Base-by-base conservation (phyloP, 108 stramenopile species). In the Skeletonema grethae region DNA sequence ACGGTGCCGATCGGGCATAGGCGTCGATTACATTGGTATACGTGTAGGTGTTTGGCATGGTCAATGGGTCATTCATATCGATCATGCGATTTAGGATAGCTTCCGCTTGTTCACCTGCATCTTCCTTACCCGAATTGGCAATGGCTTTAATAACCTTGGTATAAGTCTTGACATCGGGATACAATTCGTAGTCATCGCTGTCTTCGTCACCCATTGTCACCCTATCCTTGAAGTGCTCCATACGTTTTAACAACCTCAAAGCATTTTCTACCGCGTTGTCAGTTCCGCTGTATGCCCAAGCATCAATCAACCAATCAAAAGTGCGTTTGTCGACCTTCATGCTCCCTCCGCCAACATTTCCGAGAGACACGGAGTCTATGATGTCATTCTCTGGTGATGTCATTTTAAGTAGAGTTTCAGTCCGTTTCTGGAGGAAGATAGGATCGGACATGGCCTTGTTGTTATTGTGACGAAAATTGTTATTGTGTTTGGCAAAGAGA, bases 121-220 rank as follows among this genome's bases (percentile, higher is more conserved):
- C 79, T 0, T 53, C 32, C 12, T 59, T 32, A 11, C 76, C 76
- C 10, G 89, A 87, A 8, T 78, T 81, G 41, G 85, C 63, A 45
- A 90, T 76, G 11, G 85, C 86, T 61, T 87, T 88, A 67, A 91
- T 88, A 0, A 84, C 85, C 63, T 88, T 88, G 24, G 87, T 91
- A 41, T 91, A 91, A 12, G 73, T 85, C 61, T 85, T 75, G n/a
- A 84, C 86, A 69, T 87, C 84, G 4, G 86, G 90, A 35, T 60
- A 61, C 5, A 88, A 43, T 29, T 61, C 61, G 41, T 24, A n/a
- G 12, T 61, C 15, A 15, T 46, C 29, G 13, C 31, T 10, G 6
- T 15, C 15, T 29, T 46, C 46, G 8, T 11, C 58, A 24, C 22
- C 22, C 50, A 53, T 53, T 9, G 50, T 53, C 50, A 24, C 9